Base-by-base conservation (phyloP, 352 stramenopile species). In the Phytophthora europaea region DNA sequence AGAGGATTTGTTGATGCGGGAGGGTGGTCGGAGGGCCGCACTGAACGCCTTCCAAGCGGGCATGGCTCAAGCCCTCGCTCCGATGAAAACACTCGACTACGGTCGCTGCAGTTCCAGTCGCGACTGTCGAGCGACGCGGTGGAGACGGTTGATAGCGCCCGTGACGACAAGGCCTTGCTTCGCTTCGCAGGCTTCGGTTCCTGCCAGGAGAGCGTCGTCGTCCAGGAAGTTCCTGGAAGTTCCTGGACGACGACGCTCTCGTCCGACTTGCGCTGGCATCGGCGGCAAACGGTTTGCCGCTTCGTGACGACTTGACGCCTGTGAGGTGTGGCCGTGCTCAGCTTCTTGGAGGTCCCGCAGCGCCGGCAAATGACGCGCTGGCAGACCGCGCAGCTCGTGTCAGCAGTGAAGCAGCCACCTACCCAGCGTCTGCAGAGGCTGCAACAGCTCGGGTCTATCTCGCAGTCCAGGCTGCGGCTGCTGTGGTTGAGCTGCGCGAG, bases 321-420 rank as follows among this genome's bases (percentile, higher is more conserved):
- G 18, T 56, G 40, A 2, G 60, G 33, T 31, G 57, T 75, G n/a
- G 73, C 67, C 36, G 67, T 59, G 33, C 53, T 67, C 33, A 78
- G 47, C 8, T 28, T 40, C 56, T 72, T 70, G 16, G 63, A 47
- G 9, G 38, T 15, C 48, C 54, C 38, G 38, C 75, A 82, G 6
- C 48, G 50, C 13, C 40, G 43, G 67, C 75, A 81, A 31, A 67
- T 40, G n/a, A 67, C 50, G 20, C 55, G 60, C 8, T 69, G 63
- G 53, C 75, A 82, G 18, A 82, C 60, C 5, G 63, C 62, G 40
- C 75, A 82, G 52, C 53, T 61, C 55, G 70, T 76, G 45, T 72
- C 55, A 36, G 58, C 18, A 16, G 20, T 51, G 38, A 70, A 66
- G 23, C 40, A 64, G 3, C 61, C 62, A 4, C 61, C 61, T 2